phyloP scores from a whole-genome alignment of 176 grass and related monocot genomes.

The Pontederia paniculata region DNA sequence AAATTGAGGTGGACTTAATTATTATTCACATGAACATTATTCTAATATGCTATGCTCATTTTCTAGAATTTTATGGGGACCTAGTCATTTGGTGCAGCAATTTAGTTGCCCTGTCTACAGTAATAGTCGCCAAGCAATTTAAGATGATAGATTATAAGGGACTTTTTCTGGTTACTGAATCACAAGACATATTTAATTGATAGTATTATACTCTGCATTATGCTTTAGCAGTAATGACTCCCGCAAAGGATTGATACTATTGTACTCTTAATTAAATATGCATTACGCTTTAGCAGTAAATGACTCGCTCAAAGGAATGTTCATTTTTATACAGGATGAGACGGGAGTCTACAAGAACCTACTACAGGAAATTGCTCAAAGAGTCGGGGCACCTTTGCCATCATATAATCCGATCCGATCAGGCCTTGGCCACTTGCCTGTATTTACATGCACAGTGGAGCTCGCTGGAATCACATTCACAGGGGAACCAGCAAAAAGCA shows the following conservation, averaged over 20 bases:
- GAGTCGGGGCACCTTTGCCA: constrained; percentile 77
- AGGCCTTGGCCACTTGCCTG: constrained; percentile 72
- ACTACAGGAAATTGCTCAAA: constrained; percentile 90
- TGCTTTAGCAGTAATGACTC: background rate
- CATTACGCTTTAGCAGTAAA: background rate
- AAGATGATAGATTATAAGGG: too few relatives aligned
- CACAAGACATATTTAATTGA: too few relatives aligned
- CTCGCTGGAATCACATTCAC: constrained; percentile 77
- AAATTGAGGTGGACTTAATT: too few relatives aligned
- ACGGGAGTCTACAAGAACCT: constrained; percentile 98
- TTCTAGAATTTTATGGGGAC: too few relatives aligned
- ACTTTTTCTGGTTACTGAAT: too few relatives aligned
- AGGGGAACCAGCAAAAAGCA: constrained; percentile 81
- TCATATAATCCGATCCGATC: constrained; percentile 72
- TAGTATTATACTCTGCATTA: background rate
- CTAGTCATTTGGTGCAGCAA: too few relatives aligned
- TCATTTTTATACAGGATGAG: constrained; percentile 52
- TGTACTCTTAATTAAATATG: background rate
- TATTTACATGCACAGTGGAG: constrained; percentile 95
- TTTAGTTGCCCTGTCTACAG: too few relatives aligned
- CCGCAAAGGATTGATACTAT: background rate
- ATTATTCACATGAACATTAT: too few relatives aligned
- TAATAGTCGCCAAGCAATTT: too few relatives aligned
- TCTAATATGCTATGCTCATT: too few relatives aligned
- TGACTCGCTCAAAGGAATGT: background rate